Base-by-base conservation (phyloP, 139 green algal genomes). In the Volvox africanus region DNA sequence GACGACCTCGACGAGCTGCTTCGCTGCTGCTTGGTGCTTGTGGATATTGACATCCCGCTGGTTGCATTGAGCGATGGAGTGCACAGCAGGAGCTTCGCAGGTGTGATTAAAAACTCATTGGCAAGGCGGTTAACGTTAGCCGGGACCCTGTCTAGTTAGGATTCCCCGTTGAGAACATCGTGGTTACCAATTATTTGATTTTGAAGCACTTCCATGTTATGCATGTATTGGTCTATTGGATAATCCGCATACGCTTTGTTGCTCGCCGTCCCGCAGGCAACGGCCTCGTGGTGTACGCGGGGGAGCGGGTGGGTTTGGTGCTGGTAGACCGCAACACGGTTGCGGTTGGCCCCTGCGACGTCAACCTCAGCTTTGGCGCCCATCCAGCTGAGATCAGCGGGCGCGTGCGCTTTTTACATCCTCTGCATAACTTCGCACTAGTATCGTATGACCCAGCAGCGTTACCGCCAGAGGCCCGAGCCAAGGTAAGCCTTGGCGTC, bases 291-390 rank as follows among this genome's bases (percentile, higher is more conserved):
- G 69, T 83, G 68, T 88, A 88, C 88, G 44, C 35, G 30, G 77
- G 88, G 32, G 76, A 86, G 61, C 80, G 69, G 24, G 71, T 95
- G 65, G 96, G 97, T 0, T 92, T 98, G 81, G 93, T 98, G 71
- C 88, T 98, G 80, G 94, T 97, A 35, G 97, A 99, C 93, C 94
- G 97, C 88, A 99, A 99, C 95, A 99, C 97, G 0, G 94, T 99
- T 6, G 69, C 93, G 16, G 94, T 99, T 5, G 95, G 94, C 5
- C 89, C 95, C 0, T 96, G 94, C 65, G 97, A 99, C 82, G 91
- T 99, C 55, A 96, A 95, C 80, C 91, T 99, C 19, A 97, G 95
- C 24, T 99, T 99, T 92, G 95, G 95, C 0, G 97, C 96, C 22
- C 96, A 98, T 93, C 97, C 97, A 9, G 94, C 94, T 33, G 97